Percentiles rank a stretch among this genome's conserved stretches.
Conservation (phyloP, 805 yeast genomes). For the Candida tallmaniae region DNA sequence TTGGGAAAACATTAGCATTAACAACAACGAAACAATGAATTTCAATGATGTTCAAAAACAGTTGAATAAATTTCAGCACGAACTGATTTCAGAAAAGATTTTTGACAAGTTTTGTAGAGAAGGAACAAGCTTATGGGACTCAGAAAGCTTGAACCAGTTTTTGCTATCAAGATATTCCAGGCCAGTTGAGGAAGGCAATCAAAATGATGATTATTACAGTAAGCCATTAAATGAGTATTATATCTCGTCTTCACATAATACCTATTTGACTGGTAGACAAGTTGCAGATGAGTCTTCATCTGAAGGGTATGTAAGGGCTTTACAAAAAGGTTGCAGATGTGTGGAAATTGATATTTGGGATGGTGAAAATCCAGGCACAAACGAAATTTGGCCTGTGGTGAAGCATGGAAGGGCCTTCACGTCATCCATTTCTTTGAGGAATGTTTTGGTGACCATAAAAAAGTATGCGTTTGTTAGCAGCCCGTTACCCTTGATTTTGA, state of each 20-base stretch:
- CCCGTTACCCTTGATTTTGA: constrained; percentile 79
- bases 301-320: constrained; percentile 80
- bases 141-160: constrained; percentile 31
- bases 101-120: constrained; percentile 19
- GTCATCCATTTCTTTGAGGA: constrained; percentile 59
- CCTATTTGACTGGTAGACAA: constrained; percentile 85
- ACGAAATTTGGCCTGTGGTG: constrained; percentile 64
- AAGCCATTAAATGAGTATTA: constrained; percentile 79
- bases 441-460: constrained; percentile 68
- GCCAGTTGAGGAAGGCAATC: constrained; percentile 13
- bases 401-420: constrained; percentile 89
- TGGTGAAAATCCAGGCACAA: constrained; percentile 43
- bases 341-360: constrained; percentile 98
- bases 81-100: constrained; percentile 17
- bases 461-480: constrained; percentile 88
- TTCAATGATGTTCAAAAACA: constrained; percentile 53
- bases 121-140: constrained; percentile 17
- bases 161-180: constrained; percentile 26
- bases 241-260: constrained; percentile 92
- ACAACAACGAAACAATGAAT: constrained; percentile 15
- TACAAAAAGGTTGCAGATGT: constrained; percentile 91
- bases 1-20: constrained; percentile 32
- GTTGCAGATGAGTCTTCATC: constrained; percentile 82
- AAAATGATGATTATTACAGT: constrained; percentile 19
- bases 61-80: constrained; percentile 18